A percentile compares a stretch with the other conserved stretches of the same genome.
Evolutionary conservation across 345 rosid species (phyloP).

Genomic region (Salix arbutifolia): DNA sequence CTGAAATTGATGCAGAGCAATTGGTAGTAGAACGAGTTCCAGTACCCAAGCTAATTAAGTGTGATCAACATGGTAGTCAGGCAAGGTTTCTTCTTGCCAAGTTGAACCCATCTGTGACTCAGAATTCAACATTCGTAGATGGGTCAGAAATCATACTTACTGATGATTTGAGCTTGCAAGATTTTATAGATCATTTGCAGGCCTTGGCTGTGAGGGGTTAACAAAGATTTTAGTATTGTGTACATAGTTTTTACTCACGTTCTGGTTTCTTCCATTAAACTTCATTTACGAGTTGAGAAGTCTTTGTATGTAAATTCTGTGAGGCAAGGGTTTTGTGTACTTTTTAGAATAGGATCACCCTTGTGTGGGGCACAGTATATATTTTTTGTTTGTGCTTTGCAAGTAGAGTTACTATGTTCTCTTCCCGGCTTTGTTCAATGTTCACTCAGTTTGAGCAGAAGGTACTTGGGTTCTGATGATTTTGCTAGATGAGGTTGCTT

Average conservation of each 20-base stretch:
- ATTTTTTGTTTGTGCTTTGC: neutral
- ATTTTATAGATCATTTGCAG: slow-evolving; percentile 76
- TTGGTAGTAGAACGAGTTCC: slow-evolving; percentile 73
- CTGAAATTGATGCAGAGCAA: slow-evolving; percentile 63
- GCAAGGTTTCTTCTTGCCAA: slow-evolving; percentile 97
- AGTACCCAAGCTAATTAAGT: slow-evolving; percentile 67
- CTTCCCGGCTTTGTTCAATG: neutral
- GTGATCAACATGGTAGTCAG: slow-evolving; percentile 91
- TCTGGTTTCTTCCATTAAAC: neutral
- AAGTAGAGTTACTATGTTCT: neutral
- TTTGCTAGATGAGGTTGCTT: neutral
- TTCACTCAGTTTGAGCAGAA: neutral
- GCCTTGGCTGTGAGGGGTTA: slow-evolving; percentile 66
- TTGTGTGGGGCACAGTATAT: neutral
- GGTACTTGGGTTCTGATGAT: neutral
- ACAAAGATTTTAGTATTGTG: neutral
- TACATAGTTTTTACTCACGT: neutral
- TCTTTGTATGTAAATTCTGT: neutral
- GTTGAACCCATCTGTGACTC: slow-evolving; percentile 93
- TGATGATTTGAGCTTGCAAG: slow-evolving; percentile 88
- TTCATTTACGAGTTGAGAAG: neutral
- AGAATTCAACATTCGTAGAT: slow-evolving; percentile 49
- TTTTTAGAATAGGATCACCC: neutral
- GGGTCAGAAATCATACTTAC: slow-evolving; percentile 75
- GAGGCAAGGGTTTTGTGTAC: neutral